Conservation (phyloP, 1,284 basidiomycete species). For the Puccinia horiana region DNA sequence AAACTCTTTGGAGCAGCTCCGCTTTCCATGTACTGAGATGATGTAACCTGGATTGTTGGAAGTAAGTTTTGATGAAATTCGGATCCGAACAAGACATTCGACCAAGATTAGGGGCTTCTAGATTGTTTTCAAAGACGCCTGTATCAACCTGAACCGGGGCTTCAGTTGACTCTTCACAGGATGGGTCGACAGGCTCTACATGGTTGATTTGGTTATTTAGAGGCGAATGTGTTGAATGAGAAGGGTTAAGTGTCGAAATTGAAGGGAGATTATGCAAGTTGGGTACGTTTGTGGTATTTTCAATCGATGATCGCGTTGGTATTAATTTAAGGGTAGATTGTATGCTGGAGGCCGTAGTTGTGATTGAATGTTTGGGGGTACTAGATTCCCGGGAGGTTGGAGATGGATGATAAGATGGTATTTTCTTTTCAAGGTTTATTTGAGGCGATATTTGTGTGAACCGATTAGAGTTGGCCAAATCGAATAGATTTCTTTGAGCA, state of each 20-base stretch:
- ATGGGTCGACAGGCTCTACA: not conserved
- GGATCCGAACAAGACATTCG: slow-evolving; percentile 77
- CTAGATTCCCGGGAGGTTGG: not conserved
- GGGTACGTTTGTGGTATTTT: slow-evolving; percentile 50
- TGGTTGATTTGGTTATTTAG: not conserved
- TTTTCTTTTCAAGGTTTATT: not conserved
- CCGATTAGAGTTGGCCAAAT: slow-evolving; percentile 9
- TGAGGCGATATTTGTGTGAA: not conserved
- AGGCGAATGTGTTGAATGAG: not conserved
- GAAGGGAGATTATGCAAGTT: not conserved
- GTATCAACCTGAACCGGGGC: slow-evolving; percentile 60
- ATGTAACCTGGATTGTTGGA: slow-evolving; percentile 86
- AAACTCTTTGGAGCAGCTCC: slow-evolving; percentile 75
- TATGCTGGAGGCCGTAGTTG: not conserved
- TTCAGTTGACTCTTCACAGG: slow-evolving; percentile 55
- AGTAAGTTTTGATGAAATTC: slow-evolving; percentile 85
- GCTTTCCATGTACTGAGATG: slow-evolving; percentile 90
- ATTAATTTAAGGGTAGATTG: slow-evolving; percentile 5
- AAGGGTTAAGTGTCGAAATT: not conserved
- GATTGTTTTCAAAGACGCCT: slow-evolving; percentile 59
- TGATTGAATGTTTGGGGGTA: not conserved
- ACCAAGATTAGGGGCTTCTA: slow-evolving; percentile 56
- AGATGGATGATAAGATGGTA: not conserved
- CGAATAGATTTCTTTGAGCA: slow-evolving; percentile 26
- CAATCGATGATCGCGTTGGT: not conserved